These are phyloP conservation scores for Keithomyces neogunnii DNA, from an alignment of 2,329 filamentous ascomycete genomes.

Conservation along the genomic window DNA sequence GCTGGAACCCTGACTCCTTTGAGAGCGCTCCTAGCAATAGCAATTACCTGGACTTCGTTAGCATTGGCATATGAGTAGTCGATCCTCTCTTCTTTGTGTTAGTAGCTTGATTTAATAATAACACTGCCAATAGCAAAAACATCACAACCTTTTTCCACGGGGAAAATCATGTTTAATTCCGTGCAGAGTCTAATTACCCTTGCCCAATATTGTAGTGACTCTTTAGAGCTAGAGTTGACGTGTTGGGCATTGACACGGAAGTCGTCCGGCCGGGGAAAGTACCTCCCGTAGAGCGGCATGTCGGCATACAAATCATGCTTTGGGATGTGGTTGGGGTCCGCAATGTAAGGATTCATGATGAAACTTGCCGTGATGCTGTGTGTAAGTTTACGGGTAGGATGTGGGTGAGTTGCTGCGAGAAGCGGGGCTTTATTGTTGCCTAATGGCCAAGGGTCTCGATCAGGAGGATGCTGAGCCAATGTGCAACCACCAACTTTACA, in stretches of 20 bases:
- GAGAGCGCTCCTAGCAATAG: slow-evolving; percentile 20
- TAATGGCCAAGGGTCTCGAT: too few species aligned
- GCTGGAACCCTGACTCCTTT: slow-evolving; percentile 22
- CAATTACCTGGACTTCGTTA: slow-evolving; percentile 27
- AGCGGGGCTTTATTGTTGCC: too few species aligned
- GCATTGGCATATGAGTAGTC: slow-evolving; percentile 32
- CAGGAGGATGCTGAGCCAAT: too few species aligned
- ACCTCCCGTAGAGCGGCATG: slow-evolving; percentile 12
- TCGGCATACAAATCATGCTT: slow-evolving; percentile 9
- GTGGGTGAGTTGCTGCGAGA: too few species aligned
- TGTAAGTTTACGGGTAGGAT: neutral
- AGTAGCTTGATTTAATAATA: slow-evolving; percentile 30
- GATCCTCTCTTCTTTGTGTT: slow-evolving; percentile 13
- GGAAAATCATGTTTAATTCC: slow-evolving; percentile 20
- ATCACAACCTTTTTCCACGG: slow-evolving; percentile 24
- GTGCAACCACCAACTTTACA: too few species aligned
- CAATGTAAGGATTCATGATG: slow-evolving; percentile 9
- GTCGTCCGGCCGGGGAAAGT: slow-evolving; percentile 8
- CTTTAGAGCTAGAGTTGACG: slow-evolving; percentile 14
- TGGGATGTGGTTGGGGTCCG: slow-evolving; percentile 10
- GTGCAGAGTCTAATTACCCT: slow-evolving; percentile 21
- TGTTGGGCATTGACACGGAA: slow-evolving; percentile 12
- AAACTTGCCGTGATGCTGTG: neutral
- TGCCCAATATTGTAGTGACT: slow-evolving; percentile 20
- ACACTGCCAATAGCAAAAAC: slow-evolving; percentile 32